Evolutionary conservation across 2,329 filamentous ascomycete species (phyloP), one percentile per base, ranked within the genome.

Genomic region (Colletotrichum sp.): DNA sequence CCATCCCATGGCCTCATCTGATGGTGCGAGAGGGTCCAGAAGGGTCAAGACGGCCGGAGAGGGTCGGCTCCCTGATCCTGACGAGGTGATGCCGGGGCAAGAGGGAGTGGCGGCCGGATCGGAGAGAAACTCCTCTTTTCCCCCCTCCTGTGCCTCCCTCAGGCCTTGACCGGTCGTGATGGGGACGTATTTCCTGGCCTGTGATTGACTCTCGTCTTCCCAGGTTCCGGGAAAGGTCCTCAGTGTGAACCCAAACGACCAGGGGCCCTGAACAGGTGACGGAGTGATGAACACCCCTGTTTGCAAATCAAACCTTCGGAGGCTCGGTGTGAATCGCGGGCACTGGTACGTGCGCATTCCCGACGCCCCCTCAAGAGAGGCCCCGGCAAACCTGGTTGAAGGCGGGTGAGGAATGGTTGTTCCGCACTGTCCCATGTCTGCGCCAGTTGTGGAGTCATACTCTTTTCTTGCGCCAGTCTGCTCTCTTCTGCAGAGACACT

Each of bases 111-210:
- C 24, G 52, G 64, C 26, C 60, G 64, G 71, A 68, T 76, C 70
- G 65, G 34, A 60, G 48, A 32, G 34, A 65, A 68, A 36, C 39
- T 77, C 63, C 39, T 59, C 63, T 67, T 43, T 24, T 6, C 39
- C 63, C 59, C 59, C 57, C 57, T 30, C 57, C 57, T 52, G 43
- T 52, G 43, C 43, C 39, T 26, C 30, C 21, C 30, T 64, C 57
- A 48, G 57, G n/a, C 21, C 59, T 66, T 74, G 66, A 75, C 71
- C 71, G 74, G 74, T 75, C 21, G 59, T 74, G 71, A 76, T 67
- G 48, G 71, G 57, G 59, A 39, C 48, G 48, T 34, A 28, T 60
- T 68, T 64, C 64, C 48, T 55, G 43, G 65, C 30, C 69, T 63
- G 28, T 65, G 34, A 68, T 69, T 69, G 65, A 73, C 59, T 36